Conservation (phyloP, 768 basidiomycete species). For the Calocybe gangraenosa region DNA sequence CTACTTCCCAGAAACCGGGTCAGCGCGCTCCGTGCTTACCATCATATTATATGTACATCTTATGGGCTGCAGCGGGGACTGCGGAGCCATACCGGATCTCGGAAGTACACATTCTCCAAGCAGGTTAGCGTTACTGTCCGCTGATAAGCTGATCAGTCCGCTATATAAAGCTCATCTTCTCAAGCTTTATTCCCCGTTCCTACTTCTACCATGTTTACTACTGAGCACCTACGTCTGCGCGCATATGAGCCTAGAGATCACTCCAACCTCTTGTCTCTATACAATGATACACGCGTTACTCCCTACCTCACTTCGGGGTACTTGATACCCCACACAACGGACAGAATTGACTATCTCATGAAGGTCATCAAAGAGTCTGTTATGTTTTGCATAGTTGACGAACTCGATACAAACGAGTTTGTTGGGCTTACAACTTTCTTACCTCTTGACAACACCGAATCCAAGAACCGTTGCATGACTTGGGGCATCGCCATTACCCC, state of each 20-base stretch:
- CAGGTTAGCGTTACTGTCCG: too few relatives aligned
- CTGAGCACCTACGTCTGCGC: slow-evolving; percentile 29
- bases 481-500: slow-evolving; percentile 10
- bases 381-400: slow-evolving; percentile 17
- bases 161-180: too few relatives aligned
- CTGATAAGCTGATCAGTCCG: too few relatives aligned
- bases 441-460: not conserved
- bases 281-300: slow-evolving; percentile 24
- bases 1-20: too few relatives aligned
- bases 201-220: slow-evolving; percentile 20
- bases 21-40: too few relatives aligned
- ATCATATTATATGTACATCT: too few relatives aligned
- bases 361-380: slow-evolving; percentile 6
- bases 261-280: slow-evolving; percentile 22
- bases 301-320: too few relatives aligned
- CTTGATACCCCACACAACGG: too few relatives aligned
- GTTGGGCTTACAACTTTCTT: slow-evolving; percentile 13
- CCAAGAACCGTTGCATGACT: slow-evolving; percentile 13
- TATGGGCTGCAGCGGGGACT: too few relatives aligned
- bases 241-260: slow-evolving; percentile 28
- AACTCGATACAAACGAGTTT: slow-evolving; percentile 1
- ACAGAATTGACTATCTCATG: slow-evolving; percentile 7
- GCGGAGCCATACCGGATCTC: too few relatives aligned
- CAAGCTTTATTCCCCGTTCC: too few relatives aligned
- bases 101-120: too few relatives aligned